Conservation (phyloP, 768 basidiomycete genomes). For the Antrodiella citrinella region DNA sequence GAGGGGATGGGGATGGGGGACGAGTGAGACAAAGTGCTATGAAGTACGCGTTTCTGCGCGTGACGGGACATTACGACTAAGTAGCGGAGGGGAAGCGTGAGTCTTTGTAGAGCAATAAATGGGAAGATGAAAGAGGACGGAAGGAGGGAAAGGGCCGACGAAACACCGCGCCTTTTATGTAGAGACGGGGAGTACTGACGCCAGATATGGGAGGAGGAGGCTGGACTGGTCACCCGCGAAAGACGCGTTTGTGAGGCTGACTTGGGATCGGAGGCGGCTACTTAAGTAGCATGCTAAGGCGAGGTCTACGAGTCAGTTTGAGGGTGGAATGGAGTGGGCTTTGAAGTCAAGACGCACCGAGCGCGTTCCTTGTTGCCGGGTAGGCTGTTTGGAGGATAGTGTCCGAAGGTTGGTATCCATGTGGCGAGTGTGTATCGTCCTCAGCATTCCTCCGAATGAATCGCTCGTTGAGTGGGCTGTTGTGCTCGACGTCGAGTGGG, state of each 20-base stretch:
- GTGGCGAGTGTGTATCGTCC: no score
- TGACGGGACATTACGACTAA: constrained; percentile 21
- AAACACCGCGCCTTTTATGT: constrained; percentile 20
- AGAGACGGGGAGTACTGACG: constrained; percentile 10
- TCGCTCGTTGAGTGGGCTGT: no score
- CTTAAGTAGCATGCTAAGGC: no score
- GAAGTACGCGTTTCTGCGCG: constrained; percentile 15
- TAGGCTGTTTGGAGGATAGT: constrained; percentile 2
- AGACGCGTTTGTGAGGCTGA: no score
- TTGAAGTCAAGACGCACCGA: not conserved
- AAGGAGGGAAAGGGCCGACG: constrained; percentile 15
- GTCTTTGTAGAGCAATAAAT: constrained; percentile 16
- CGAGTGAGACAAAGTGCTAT: constrained; percentile 20
- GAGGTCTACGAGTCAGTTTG: no score
- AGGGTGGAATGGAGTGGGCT: not conserved
- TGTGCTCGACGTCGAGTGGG: not conserved
- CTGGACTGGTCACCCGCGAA: no score
- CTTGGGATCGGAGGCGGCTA: no score
- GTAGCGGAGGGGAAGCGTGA: constrained; percentile 15
- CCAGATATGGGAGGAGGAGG: not conserved
- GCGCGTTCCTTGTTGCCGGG: constrained; percentile 4
- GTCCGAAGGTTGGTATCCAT: constrained; percentile 1
- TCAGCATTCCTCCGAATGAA: no score
- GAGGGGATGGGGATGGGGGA: constrained; percentile 9
- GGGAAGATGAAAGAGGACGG: constrained; percentile 21